These are phyloP conservation scores for Neonectria magnoliae DNA, from an alignment of 2,329 filamentous ascomycete genomes.

Conservation along the genomic window DNA sequence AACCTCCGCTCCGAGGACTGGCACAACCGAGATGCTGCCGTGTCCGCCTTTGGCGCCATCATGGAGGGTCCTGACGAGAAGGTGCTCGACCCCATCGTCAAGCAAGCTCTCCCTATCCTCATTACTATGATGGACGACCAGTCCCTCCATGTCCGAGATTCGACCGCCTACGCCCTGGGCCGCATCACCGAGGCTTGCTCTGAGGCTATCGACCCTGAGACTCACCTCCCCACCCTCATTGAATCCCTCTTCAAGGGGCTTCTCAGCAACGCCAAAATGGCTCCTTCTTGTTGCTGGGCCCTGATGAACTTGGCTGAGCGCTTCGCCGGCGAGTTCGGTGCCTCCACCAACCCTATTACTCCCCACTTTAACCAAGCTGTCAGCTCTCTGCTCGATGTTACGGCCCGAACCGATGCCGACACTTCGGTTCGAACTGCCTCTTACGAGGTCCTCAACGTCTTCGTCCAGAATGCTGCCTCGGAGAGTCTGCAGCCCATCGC, in stretches of 20 bases:
- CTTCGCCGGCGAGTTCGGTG: conserved; percentile 87
- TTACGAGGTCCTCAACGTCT: conserved; percentile 96
- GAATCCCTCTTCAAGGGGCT: conserved; percentile 89
- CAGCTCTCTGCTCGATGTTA: conserved; percentile 84
- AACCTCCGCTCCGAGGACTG: conserved; percentile 93
- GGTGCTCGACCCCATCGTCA: conserved; percentile 91
- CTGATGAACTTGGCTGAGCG: conserved; percentile 98
- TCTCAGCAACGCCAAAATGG: conserved; percentile 94
- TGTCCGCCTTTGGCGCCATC: conserved; percentile 96
- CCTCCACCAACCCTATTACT: conserved; percentile 82
- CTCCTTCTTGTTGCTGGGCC: conserved; percentile 97
- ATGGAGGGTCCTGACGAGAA: conserved; percentile 98
- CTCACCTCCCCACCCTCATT: conserved; percentile 87
- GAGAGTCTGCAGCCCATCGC: conserved; percentile 86
- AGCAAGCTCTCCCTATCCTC: conserved; percentile 91
- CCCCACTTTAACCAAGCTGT: conserved; percentile 94
- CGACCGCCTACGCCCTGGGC: conserved; percentile 93
- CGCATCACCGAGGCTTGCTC: conserved; percentile 95
- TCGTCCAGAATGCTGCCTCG: conserved; percentile 88
- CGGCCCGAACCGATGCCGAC: conserved; percentile 83
- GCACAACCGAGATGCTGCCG: conserved; percentile 93
- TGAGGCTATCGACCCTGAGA: conserved; percentile 85
- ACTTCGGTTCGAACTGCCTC: conserved; percentile 92
- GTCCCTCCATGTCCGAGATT: conserved; percentile 92
- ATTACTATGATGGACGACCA: conserved; percentile 92